Conservation (phyloP, 2,329 filamentous ascomycete genomes). For the Calonectria leucothoes region DNA sequence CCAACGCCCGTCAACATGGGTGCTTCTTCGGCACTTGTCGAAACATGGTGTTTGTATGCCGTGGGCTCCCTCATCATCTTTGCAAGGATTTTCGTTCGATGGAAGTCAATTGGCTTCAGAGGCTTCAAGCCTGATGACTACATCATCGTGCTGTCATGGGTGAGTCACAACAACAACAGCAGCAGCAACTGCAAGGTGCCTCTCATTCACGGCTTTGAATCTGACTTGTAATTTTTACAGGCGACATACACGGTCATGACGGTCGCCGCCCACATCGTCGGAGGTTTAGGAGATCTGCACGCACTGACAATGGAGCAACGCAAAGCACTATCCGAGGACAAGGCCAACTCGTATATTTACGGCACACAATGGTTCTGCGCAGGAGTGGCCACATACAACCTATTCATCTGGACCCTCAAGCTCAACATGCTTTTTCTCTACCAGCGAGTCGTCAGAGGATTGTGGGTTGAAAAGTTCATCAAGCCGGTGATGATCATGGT, state of each 20-base stretch:
- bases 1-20: conserved; percentile 7
- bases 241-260: conserved; percentile 28
- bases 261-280: conserved; percentile 29
- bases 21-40: conserved; percentile 17
- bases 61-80: conserved; percentile 27
- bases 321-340: conserved; percentile 2
- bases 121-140: conserved; percentile 28
- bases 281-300: conserved; percentile 24
- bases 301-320: conserved; percentile 21
- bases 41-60: conserved; percentile 25
- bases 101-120: conserved; percentile 20
- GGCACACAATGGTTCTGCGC: conserved; percentile 33
- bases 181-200: neutral
- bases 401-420: conserved; percentile 50
- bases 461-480: conserved; percentile 50
- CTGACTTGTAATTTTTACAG: neutral
- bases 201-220: neutral
- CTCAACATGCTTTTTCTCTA: conserved; percentile 54
- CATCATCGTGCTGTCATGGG: conserved; percentile 28
- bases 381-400: conserved; percentile 27
- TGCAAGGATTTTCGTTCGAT: conserved; percentile 18
- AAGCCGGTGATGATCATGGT: conserved; percentile 46
- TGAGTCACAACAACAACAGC: neutral
- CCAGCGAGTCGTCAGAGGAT: conserved; percentile 46
- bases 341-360: conserved; percentile 21